These are phyloP conservation scores for Phoenix dactylifera DNA, from an alignment of 176 grass and related monocot species.

Conservation along the genomic window DNA sequence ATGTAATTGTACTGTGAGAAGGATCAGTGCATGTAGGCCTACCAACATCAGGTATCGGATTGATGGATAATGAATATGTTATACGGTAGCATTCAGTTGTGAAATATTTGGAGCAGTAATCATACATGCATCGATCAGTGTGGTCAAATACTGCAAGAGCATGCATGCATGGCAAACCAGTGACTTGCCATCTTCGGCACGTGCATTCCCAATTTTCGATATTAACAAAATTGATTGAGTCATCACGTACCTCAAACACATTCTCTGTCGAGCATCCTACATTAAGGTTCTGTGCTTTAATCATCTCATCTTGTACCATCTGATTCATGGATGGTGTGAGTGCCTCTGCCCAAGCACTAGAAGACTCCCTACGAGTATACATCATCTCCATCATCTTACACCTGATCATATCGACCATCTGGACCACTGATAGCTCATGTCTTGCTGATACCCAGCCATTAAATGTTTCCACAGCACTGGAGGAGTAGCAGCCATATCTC, in stretches of 20 bases:
- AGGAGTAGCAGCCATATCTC: constrained; percentile 66
- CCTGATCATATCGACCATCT: constrained; percentile 78
- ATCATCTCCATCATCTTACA: constrained; percentile 97
- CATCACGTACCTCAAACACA: constrained; percentile 75
- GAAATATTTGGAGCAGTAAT: constrained; percentile 80
- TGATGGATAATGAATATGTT: constrained; percentile 65
- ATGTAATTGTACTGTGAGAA: constrained; percentile 31
- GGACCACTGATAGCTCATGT: constrained; percentile 77
- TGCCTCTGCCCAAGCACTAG: constrained; percentile 55
- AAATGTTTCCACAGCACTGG: constrained; percentile 46
- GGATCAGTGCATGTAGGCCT: constrained; percentile 29
- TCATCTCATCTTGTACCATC: constrained; percentile 69
- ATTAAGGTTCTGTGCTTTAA: constrained; percentile 55
- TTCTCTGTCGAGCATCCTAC: constrained; percentile 49
- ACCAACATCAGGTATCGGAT: constrained; percentile 70
- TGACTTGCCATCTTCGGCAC: constrained; percentile 65
- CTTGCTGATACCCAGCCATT: constrained; percentile 55
- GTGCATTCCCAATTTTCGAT: constrained; percentile 57
- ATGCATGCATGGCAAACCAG: constrained; percentile 82
- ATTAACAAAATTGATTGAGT: constrained; percentile 67
- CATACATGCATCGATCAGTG: constrained; percentile 42
- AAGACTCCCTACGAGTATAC: constrained; percentile 58
- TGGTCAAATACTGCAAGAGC: constrained; percentile 63
- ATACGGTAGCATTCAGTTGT: constrained; percentile 50
- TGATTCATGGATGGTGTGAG: constrained; percentile 59